phyloP scores from a whole-genome alignment of 257 asterid species.

The Osmanthus fragrans region DNA sequence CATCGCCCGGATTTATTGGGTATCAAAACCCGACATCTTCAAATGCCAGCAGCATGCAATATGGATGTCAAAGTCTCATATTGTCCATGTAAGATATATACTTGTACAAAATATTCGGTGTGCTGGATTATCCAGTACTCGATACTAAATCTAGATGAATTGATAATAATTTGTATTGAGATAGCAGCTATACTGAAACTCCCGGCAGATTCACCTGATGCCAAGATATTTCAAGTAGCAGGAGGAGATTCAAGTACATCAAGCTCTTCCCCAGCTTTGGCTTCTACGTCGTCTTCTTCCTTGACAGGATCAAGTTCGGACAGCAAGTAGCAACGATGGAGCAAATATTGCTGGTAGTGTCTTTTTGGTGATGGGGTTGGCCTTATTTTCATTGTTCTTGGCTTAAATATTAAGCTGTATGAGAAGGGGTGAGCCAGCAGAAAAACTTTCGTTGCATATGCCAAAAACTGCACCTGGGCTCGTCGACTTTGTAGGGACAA shows the following conservation, averaged over 20 bases:
- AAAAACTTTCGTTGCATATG: too few species aligned
- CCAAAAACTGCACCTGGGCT: neutral
- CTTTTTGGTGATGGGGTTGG: constrained; percentile 23
- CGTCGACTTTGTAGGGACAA: neutral
- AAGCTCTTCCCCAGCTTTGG: constrained; percentile 27
- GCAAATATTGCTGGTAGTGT: constrained; percentile 17
- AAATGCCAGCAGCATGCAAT: constrained; percentile 60
- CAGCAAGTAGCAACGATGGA: constrained; percentile 24
- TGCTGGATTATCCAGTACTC: neutral
- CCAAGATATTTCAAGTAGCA: constrained; percentile 57
- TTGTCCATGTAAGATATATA: constrained; percentile 51
- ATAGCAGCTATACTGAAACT: constrained; percentile 53
- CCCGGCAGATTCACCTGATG: constrained; percentile 60
- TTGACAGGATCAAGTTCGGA: constrained; percentile 30
- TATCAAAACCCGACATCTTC: too few species aligned
- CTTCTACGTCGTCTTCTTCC: constrained; percentile 28
- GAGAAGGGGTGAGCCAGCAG: neutral
- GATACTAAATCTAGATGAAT: neutral
- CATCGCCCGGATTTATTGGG: too few species aligned
- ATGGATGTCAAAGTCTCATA: constrained; percentile 64
- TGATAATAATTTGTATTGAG: neutral
- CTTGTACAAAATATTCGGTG: neutral
- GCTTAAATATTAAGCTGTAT: constrained; percentile 3
- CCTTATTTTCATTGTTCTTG: constrained; percentile 25
- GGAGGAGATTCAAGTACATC: constrained; percentile 38